Conservation (phyloP, 2,329 filamentous ascomycete species). For the Exophiala sp. region DNA sequence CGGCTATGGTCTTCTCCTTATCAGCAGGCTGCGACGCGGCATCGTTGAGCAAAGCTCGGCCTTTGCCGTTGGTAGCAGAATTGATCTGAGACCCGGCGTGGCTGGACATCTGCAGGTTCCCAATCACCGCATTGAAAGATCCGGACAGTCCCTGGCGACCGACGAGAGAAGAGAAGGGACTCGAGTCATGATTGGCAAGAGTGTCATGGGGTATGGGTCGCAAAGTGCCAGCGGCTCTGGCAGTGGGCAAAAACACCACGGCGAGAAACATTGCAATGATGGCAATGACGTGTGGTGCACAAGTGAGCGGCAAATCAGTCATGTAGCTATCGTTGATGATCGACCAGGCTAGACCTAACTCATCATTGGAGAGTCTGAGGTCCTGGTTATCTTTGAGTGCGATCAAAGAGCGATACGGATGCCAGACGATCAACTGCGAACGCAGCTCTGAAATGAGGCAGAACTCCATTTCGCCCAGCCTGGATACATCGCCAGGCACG, state of each 20-base stretch:
- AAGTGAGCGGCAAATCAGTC: slow-evolving; percentile 80
- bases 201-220: slow-evolving; percentile 33
- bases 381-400: slow-evolving; percentile 52
- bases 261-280: slow-evolving; percentile 78
- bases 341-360: slow-evolving; percentile 68
- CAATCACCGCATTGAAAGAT: slow-evolving; percentile 30
- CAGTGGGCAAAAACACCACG: slow-evolving; percentile 68
- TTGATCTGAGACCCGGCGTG: slow-evolving; percentile 10
- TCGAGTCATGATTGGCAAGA: slow-evolving; percentile 19
- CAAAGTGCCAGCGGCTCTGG: slow-evolving; percentile 38
- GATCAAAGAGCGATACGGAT: slow-evolving; percentile 77
- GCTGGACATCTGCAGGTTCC: slow-evolving; percentile 21
- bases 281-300: slow-evolving; percentile 82
- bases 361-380: slow-evolving; percentile 68
- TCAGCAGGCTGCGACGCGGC: slow-evolving; percentile 12
- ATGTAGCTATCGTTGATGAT: slow-evolving; percentile 90
- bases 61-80: slow-evolving; percentile 13
- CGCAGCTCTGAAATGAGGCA: slow-evolving; percentile 85
- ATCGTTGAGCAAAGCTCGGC: slow-evolving; percentile 2
- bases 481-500: slow-evolving; percentile 68
- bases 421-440: slow-evolving; percentile 82
- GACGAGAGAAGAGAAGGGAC: slow-evolving; percentile 22
- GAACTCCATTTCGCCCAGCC: slow-evolving; percentile 91
- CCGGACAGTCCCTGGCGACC: slow-evolving; percentile 30
- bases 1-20: slow-evolving; percentile 14